phyloP scores from a whole-genome alignment of 345 rosid species.

The Camelina hispida region DNA sequence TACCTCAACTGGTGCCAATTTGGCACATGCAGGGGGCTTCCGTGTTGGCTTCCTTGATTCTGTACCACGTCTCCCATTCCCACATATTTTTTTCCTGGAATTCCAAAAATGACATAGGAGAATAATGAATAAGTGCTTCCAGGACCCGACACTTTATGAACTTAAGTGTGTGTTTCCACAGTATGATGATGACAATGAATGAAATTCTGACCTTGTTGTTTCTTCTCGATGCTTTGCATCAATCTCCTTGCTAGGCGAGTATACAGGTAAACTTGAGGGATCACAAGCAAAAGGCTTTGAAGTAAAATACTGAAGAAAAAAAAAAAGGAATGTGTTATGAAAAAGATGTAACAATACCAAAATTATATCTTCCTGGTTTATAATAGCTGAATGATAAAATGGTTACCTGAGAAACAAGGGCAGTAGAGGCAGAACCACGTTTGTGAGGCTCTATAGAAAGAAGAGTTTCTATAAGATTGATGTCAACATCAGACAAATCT shows the following conservation, averaged over 20 bases:
- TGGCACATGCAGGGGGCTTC: constrained; percentile 56
- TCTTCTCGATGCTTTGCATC: constrained; percentile 91
- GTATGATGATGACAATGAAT: constrained; percentile 11
- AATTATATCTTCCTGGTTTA: background rate
- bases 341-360: constrained; percentile 3
- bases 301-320: constrained; percentile 73
- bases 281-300: constrained; percentile 89
- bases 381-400: background rate
- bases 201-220: constrained; percentile 59
- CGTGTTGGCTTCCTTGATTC: constrained; percentile 73
- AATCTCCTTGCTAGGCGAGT: constrained; percentile 94
- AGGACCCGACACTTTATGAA: constrained; percentile 47
- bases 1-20: constrained; percentile 79
- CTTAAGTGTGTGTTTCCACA: background rate
- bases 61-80: constrained; percentile 65
- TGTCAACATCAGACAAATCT: constrained; percentile 60
- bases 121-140: constrained; percentile 37
- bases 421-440: constrained; percentile 85
- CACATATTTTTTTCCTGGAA: constrained; percentile 74
- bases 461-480: constrained; percentile 71
- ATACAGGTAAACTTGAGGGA: constrained; percentile 85
- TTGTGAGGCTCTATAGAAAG: constrained; percentile 87
- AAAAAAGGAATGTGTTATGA: background rate
- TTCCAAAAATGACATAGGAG: constrained; percentile 21
- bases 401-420: constrained; percentile 90